Percentiles rank a stretch among this genome's conserved stretches.
These are phyloP conservation scores for Cucumis cinereus DNA, from an alignment of 306 rosid genomes.

Conservation along the genomic window DNA sequence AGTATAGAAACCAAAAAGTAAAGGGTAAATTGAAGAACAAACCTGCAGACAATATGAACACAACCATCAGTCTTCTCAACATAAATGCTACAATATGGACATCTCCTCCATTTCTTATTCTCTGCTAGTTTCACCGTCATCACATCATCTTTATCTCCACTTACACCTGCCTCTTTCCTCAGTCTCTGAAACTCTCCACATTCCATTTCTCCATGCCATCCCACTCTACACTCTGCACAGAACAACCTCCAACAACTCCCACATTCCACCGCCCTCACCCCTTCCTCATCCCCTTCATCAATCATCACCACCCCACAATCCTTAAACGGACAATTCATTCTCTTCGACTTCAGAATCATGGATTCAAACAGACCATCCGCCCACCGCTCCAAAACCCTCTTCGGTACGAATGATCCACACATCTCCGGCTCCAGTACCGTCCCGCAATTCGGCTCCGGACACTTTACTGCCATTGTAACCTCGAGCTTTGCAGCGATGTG, in stretches of 20 bases:
- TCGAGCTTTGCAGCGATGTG: slow-evolving; percentile 36
- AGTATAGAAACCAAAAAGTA: too few species aligned
- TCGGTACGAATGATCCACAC: slow-evolving; percentile 25
- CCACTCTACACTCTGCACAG: slow-evolving; percentile 42
- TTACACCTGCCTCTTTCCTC: slow-evolving; percentile 12
- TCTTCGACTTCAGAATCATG: slow-evolving; percentile 20
- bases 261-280: slow-evolving; percentile 40
- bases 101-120: slow-evolving; percentile 34
- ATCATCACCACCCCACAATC: slow-evolving; percentile 41
- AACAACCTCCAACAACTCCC: slow-evolving; percentile 41
- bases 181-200: slow-evolving; percentile 26
- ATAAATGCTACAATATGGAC: slow-evolving; percentile 31
- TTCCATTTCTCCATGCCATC: slow-evolving; percentile 44
- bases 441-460: slow-evolving; percentile 42
- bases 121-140: slow-evolving; percentile 36
- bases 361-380: slow-evolving; percentile 35
- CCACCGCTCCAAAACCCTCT: slow-evolving; percentile 50
- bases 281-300: slow-evolving; percentile 20
- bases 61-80: slow-evolving; percentile 42
- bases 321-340: slow-evolving; percentile 39
- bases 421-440: slow-evolving; percentile 27
- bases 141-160: slow-evolving; percentile 25
- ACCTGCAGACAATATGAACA: slow-evolving; percentile 45
- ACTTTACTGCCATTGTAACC: slow-evolving; percentile 29
- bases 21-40: too few species aligned